These are phyloP conservation scores for Phaeodactylum tricornutum DNA, from an alignment of 108 stramenopile genomes.

Conservation along the genomic window DNA sequence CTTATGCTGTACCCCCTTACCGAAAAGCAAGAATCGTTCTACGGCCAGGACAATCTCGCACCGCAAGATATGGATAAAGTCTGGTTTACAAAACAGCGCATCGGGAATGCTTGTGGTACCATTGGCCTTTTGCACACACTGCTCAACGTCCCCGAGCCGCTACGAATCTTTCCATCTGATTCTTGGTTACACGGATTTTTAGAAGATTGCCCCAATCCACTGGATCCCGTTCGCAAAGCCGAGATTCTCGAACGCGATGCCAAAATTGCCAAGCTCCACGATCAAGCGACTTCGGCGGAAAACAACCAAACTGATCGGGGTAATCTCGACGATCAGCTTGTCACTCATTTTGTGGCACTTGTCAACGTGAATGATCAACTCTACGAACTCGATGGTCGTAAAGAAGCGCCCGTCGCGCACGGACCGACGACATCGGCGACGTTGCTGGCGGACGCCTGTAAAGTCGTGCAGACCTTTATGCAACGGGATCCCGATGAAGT, in stretches of 20 bases:
- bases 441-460: constrained; percentile 40
- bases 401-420: constrained; percentile 66
- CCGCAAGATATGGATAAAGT: constrained; percentile 21
- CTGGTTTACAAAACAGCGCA: constrained; percentile 64
- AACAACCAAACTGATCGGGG: constrained; percentile 35
- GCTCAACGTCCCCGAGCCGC: constrained; percentile 31
- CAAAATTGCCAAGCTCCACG: constrained; percentile 47
- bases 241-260: constrained; percentile 43
- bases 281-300: constrained; percentile 33
- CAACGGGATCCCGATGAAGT: constrained; percentile 47
- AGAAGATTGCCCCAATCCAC: constrained; percentile 23
- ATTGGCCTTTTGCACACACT: constrained; percentile 66
- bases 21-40: constrained; percentile 14
- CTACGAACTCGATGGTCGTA: constrained; percentile 88
- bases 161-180: constrained; percentile 19
- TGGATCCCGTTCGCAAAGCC: constrained; percentile 39
- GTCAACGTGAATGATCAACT: constrained; percentile 52
- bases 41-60: constrained; percentile 7
- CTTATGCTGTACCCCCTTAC: constrained; percentile 60
- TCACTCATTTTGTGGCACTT: constrained; percentile 81
- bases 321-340: constrained; percentile 36
- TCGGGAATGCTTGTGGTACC: constrained; percentile 79
- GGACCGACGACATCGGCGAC: constrained; percentile 30
- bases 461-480: constrained; percentile 51
- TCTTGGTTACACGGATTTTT: constrained; percentile 50